Evolutionary conservation across 768 basidiomycete genomes (phyloP), one percentile per base, ranked within the genome.

Genomic region (Clathrus columnatus): DNA sequence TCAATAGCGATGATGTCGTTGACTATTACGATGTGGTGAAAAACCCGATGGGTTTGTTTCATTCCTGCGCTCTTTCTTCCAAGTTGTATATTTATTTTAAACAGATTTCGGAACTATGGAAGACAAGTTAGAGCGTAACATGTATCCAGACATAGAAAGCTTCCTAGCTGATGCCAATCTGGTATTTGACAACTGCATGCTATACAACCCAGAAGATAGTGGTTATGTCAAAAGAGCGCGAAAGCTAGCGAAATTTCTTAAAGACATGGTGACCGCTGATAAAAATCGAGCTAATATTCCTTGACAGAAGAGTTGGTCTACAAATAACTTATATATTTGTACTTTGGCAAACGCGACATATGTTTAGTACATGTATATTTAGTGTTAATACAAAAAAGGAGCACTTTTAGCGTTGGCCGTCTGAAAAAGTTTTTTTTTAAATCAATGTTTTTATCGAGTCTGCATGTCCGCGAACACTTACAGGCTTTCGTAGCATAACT

Each of bases 1-100:
- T 98, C 44, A 83, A 85, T 60, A 72, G 68, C 2, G 80, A 81
- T 5, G 86, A 91, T 57, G 94, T 94, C 5, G 68, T 76, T 5
- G 94, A 97, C 65, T 99, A 99, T 63, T 87, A 91, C 68, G 85
- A 91, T 20, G 81, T 93, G 48, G 84, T 98, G 65, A 84, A 83
- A 62, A 72, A 83, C 56, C 96, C 96, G 2, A 98, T 98, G 94
- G 93, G 92, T 92, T 61, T 56, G 82, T 75, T 24, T 55, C 20
- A 56, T 42, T 23, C 52, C 42, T 8, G 21, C 14, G 46, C 57
- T 20, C 59, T 32, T 44, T 17, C 27, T 30, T 46, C 26, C 59
- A 29, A 36, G 4, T 36, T 11, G 30, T 27, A 21, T 16, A 21
- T 53, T 42, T 52, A 14, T 57, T 43, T 47, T 51, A 26, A 20